phyloP scores from a whole-genome alignment of 257 asterid species.

The Nicotiana benthamiana region DNA sequence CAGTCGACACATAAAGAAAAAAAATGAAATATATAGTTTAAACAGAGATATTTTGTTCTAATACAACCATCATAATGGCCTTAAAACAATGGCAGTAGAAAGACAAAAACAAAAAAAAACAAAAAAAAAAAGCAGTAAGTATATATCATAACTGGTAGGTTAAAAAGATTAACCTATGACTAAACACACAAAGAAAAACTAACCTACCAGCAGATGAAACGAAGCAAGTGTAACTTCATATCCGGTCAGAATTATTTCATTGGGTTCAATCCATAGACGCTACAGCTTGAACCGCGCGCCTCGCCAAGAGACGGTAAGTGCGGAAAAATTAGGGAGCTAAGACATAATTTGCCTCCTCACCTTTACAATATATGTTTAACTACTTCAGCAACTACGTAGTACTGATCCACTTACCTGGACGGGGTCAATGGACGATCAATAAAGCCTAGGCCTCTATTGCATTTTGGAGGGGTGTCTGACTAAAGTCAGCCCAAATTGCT shows the following conservation, averaged over 20 bases:
- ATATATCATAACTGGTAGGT: no score
- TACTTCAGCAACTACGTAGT: background rate
- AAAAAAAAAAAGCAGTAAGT: background rate
- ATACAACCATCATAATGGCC: background rate
- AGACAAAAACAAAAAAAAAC: background rate
- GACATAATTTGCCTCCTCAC: background rate
- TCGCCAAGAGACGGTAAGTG: background rate
- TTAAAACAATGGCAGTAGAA: background rate
- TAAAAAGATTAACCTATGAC: no score
- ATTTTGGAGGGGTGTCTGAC: no score
- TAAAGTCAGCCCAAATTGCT: no score
- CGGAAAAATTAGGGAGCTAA: no score
- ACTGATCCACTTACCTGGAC: no score
- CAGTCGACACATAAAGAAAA: background rate
- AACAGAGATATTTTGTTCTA: background rate
- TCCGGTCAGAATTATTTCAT: background rate
- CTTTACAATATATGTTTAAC: background rate
- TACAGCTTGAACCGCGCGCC: background rate
- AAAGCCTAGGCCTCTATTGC: background rate
- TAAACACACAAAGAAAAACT: background rate
- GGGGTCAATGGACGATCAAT: no score
- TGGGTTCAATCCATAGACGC: no score
- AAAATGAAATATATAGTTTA: background rate
- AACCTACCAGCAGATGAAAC: background rate
- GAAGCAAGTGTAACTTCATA: background rate